These are phyloP conservation scores for Zea mays DNA, from an alignment of 176 grass and related monocot species.

Conservation along the genomic window Zm-B73-REFERENCE-NAM-5.0 NC_050104.1:123784501-123785000, in stretches of 20 bases:
- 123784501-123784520: constrained; percentile 87
- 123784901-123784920: constrained; percentile 77
- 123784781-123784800: constrained; percentile 50
- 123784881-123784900: constrained; percentile 95
- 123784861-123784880: constrained; percentile 71
- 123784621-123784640: constrained; percentile 99
- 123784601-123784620: constrained; percentile 99
- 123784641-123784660: constrained; percentile 61
- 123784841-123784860: constrained; percentile 48
- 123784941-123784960: constrained; percentile 95
- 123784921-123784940: constrained; percentile 82
- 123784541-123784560: constrained; percentile 55
- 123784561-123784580: constrained; percentile 66
- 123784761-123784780: constrained; percentile 81
- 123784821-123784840: constrained; percentile 49
- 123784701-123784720: constrained; percentile 67
- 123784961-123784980: constrained; percentile 84
- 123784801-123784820: constrained; percentile 38
- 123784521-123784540: constrained; percentile 91
- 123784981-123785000: constrained; percentile 24
- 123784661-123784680: constrained; percentile 49
- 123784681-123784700: constrained; percentile 43
- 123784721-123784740: constrained; percentile 61
- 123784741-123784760: constrained; percentile 76
- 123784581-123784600: constrained; percentile 97